These are phyloP conservation scores for Aegilops sharonensis DNA, from an alignment of 176 grass and related monocot species.

Conservation along the genomic window DNA sequence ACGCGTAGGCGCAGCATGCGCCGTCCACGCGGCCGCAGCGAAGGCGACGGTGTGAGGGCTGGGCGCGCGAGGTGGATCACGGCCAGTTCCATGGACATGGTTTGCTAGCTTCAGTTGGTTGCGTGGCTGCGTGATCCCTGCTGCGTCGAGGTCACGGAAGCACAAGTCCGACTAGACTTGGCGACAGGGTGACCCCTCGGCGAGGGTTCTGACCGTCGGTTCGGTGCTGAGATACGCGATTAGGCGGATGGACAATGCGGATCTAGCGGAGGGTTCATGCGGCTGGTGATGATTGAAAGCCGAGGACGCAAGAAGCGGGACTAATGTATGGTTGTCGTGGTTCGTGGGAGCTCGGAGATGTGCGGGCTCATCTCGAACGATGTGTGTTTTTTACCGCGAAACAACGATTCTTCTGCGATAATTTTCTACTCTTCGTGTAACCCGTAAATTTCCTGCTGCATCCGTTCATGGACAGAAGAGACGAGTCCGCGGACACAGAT, in stretches of 20 bases:
- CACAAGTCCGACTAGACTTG: background rate
- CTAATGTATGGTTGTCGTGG: background rate
- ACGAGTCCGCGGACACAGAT: too few species aligned
- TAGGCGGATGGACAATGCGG: background rate
- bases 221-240: background rate
- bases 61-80: constrained; percentile 41
- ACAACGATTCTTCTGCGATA: too few species aligned
- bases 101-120: background rate
- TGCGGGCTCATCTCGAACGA: too few species aligned
- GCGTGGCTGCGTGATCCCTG: background rate
- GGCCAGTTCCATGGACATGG: constrained; percentile 31
- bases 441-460: too few species aligned
- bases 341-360: background rate
- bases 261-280: background rate
- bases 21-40: background rate
- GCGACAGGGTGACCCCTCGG: background rate
- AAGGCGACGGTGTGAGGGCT: background rate
- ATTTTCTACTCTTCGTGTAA: too few species aligned
- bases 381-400: too few species aligned
- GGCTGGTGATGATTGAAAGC: background rate
- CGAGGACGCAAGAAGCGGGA: background rate
- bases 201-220: background rate
- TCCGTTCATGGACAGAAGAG: too few species aligned
- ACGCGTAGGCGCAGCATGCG: constrained; percentile 4
- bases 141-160: constrained; percentile 8